Conservation (phyloP, 176 grass and related monocot species). For the Carex myosuroides region DNA sequence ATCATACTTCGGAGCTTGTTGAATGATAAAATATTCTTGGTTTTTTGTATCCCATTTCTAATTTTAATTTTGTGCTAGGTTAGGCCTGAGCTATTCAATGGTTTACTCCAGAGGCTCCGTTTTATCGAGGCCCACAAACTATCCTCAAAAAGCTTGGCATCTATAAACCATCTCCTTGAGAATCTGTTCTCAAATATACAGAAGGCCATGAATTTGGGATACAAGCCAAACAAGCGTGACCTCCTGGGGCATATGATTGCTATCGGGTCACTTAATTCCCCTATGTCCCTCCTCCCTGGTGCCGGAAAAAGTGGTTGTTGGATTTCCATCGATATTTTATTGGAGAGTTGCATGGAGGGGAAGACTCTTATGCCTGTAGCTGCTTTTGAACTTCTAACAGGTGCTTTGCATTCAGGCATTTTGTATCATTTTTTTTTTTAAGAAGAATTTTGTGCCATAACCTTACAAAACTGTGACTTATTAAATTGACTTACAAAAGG, state of each 20-base stretch:
- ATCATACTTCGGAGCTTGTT: constrained; percentile 3
- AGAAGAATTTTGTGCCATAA: background rate
- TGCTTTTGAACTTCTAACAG: constrained; percentile 61
- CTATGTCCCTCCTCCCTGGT: constrained; percentile 32
- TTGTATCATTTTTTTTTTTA: background rate
- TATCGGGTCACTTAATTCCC: constrained; percentile 34
- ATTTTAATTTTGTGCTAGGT: constrained; percentile 18
- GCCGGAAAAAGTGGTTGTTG: constrained; percentile 53
- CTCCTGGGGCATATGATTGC: constrained; percentile 40
- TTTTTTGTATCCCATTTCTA: background rate
- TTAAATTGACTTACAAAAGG: background rate
- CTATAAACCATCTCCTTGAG: constrained; percentile 31
- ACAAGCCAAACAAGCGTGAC: constrained; percentile 35
- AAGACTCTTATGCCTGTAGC: constrained; percentile 56
- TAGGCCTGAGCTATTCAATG: constrained; percentile 85
- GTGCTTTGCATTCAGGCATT: constrained; percentile 25
- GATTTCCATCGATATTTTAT: constrained; percentile 81
- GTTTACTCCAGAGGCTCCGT: constrained; percentile 58
- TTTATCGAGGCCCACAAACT: constrained; percentile 68
- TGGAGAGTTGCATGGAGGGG: constrained; percentile 78
- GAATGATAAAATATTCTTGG: background rate
- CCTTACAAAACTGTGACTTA: background rate
- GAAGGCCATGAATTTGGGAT: constrained; percentile 32
- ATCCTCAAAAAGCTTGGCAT: constrained; percentile 28
- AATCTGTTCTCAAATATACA: constrained; percentile 46